Evolutionary conservation across 129 eudicot genomes (phyloP), one percentile per base, ranked within the genome.

Genomic region (Logfia minima): DNA sequence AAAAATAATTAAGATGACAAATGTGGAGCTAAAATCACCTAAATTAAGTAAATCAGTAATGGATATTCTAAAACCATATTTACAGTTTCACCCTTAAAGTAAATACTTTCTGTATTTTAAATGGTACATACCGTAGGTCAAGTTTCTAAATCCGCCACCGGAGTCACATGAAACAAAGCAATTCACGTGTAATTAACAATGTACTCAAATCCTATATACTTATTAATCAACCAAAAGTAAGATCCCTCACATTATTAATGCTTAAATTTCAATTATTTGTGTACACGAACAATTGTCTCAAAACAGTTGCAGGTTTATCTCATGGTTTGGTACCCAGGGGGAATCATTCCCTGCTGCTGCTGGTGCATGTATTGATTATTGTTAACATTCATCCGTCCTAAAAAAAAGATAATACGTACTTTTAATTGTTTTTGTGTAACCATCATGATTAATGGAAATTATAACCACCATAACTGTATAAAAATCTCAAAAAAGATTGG

Each of bases 311-410:
- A 71, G 23, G 11, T 48, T 70, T 52, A 29, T 70, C 39, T 26
- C 75, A 71, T 71, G 26, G 62, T 71, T 71, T 71, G 75, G 75
- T 28, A 26, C 10, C 17, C 7, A 48, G 75, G 75, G 63, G 75
- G 41, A 70, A 70, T 63, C 75, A 71, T 71, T 71, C 75, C 62
- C 5, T 19, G 64, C 28, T 60, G 66, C 17, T 60, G 67, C 32
- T 62, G 67, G n/a, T 68, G 59, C 74, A 41, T 39, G 37, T 24
- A 14, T 71, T 68, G 72, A 19, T 37, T 37, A 8, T 3, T 32
- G 71, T 22, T 68, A 19, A 52, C 35, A 10, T 48, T 71, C 75
- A 71, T 71, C 75, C 75, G 51, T 71, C 75, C 75, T 71, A 48
- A 63, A 14, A 51, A 60, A 70, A 70, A 24, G 32, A 66, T 66